These are phyloP conservation scores for Russula lepida DNA, from an alignment of 768 basidiomycete species.

Conservation along the genomic window DNA sequence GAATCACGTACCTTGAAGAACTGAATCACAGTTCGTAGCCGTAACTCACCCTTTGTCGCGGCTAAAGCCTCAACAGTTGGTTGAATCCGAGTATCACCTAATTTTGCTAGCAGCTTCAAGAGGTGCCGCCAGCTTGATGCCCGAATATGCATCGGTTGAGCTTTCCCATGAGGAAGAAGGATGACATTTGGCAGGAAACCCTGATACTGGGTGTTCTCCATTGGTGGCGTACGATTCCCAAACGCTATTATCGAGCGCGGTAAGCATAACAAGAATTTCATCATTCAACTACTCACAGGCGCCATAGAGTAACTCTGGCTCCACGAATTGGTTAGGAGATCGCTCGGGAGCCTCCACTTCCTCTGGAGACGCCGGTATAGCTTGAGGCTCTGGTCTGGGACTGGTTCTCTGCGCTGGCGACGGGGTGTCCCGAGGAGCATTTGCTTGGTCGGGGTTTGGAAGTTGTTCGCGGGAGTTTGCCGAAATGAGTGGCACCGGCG, in stretches of 20 bases:
- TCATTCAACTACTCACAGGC: slow-evolving; percentile 10
- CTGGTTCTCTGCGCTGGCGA: slow-evolving; percentile 2
- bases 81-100: slow-evolving; percentile 63
- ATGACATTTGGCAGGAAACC: slow-evolving; percentile 62
- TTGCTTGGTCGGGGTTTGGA: not conserved
- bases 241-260: slow-evolving; percentile 39
- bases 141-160: slow-evolving; percentile 61
- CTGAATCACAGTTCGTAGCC: slow-evolving; percentile 67
- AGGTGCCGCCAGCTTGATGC: slow-evolving; percentile 68
- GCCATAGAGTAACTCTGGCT: slow-evolving; percentile 47
- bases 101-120: slow-evolving; percentile 63
- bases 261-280: not conserved
- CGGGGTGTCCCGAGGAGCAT: not conserved
- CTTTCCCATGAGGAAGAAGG: slow-evolving; percentile 61
- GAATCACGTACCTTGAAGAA: slow-evolving; percentile 53
- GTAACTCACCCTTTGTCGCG: slow-evolving; percentile 44
- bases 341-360: slow-evolving; percentile 4
- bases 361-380: not conserved
- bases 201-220: slow-evolving; percentile 43
- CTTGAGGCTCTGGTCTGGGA: not conserved
- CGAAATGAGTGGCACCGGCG: not conserved
- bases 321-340: slow-evolving; percentile 35
- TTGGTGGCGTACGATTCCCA: slow-evolving; percentile 53
- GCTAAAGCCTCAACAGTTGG: slow-evolving; percentile 62
- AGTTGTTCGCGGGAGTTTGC: not conserved